These are phyloP conservation scores for Curvularia verruculosa DNA, from an alignment of 2,329 filamentous ascomycete species.

Conservation along the genomic window DNA sequence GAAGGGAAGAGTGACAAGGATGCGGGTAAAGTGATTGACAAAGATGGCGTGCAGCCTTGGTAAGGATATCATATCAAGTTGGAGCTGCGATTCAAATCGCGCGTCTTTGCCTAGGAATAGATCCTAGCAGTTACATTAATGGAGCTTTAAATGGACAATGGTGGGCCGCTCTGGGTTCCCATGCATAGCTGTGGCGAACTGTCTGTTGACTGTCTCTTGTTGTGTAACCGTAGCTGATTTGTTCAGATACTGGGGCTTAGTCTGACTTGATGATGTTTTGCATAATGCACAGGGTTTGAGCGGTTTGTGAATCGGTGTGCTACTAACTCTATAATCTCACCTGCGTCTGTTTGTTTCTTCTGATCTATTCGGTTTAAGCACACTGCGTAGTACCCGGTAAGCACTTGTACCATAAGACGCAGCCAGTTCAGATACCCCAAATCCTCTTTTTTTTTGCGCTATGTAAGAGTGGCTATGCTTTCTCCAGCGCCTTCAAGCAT, in stretches of 20 bases:
- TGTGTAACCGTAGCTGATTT: not conserved
- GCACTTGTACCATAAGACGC: not conserved
- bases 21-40: slow-evolving; percentile 47
- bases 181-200: not conserved
- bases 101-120: not conserved
- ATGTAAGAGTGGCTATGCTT: not conserved
- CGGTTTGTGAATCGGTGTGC: not conserved
- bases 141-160: not conserved
- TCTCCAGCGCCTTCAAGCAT: not conserved
- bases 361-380: not conserved
- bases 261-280: not conserved
- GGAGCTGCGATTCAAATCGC: not conserved
- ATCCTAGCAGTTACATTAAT: not conserved
- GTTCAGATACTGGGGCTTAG: not conserved
- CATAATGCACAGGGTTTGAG: not conserved
- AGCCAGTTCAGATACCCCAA: not conserved
- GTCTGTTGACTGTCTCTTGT: not conserved
- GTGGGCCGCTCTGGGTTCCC: not conserved
- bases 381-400: not conserved
- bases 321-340: too few relatives aligned
- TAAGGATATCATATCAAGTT: slow-evolving; percentile 21
- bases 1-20: slow-evolving; percentile 50
- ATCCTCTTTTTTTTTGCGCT: not conserved
- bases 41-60: slow-evolving; percentile 48
- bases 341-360: not conserved